Conservation (phyloP, 2,329 filamentous ascomycete species). For the Sporothrix globosa region DNA sequence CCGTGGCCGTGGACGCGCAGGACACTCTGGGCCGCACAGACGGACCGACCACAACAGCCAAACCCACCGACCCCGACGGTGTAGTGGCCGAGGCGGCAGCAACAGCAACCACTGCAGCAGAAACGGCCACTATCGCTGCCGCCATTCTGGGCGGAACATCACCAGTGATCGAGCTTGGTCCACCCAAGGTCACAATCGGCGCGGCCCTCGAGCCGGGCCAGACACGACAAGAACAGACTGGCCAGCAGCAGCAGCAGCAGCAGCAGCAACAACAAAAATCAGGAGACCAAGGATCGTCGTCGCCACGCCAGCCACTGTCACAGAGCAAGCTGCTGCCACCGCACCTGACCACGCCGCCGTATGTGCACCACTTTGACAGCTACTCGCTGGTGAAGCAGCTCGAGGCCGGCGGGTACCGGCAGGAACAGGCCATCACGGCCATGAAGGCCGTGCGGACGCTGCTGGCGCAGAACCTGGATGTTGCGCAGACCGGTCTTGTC, state of each 20-base stretch:
- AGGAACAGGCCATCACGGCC: constrained; percentile 74
- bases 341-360: constrained; percentile 72
- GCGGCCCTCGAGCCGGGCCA: constrained; percentile 5
- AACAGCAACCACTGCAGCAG: constrained; percentile 20
- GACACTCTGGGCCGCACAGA: not conserved
- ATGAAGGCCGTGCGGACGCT: constrained; percentile 91
- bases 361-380: constrained; percentile 96
- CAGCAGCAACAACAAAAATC: not conserved
- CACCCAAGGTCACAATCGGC: constrained; percentile 33
- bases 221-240: not conserved
- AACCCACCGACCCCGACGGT: not conserved
- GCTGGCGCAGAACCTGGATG: constrained; percentile 75
- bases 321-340: constrained; percentile 53
- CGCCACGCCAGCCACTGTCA: constrained; percentile 39
- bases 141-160: constrained; percentile 7
- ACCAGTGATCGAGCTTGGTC: constrained; percentile 36
- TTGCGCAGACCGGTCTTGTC: constrained; percentile 78
- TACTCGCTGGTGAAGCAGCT: constrained; percentile 86
- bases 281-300: not conserved
- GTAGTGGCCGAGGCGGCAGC: constrained; percentile 18
- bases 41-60: not conserved
- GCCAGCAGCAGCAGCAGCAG: not conserved
- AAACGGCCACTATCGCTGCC: constrained; percentile 10
- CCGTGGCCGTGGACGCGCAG: constrained; percentile 13
- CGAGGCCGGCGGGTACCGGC: constrained; percentile 69